Base-by-base conservation (phyloP, 345 rosid species). In the Streptanthus diversifolius region DNA sequence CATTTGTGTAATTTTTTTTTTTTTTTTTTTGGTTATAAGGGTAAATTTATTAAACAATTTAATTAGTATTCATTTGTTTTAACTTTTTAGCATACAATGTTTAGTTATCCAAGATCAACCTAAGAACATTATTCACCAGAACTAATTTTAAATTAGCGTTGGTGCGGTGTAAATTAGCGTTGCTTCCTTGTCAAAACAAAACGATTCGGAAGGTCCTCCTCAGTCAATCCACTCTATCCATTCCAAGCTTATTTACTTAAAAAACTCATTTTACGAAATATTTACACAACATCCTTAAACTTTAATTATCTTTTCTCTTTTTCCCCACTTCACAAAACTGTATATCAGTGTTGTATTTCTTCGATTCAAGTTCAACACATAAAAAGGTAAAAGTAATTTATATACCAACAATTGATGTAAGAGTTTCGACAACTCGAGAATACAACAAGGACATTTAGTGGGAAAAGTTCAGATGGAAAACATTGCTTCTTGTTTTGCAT, bases 51-150 rank as follows among this genome's bases (percentile, higher is more conserved):
- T n/a, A 33, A 19, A 18, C 29, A 45, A 47, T 64, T 51, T 24
- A 51, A 22, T 64, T 63, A 44, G 54, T 15, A 63, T 29, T 36
- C 36, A 51, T 15, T 51, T 68, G 43, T 29, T 32, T 32, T 30
- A 41, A 55, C 58, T 25, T 22, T 21, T 22, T 51, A 22, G 55
- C 30, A 51, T 12, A 24, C 57, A 52, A 7, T 52, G 57, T 52
- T 25, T 27, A 52, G 57, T 22, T 11, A 3, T 2, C 3, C 99
- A 30, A 91, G 96, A 84, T 95, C 99, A 87, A 95, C 97, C 99
- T 91, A 80, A 64, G 73, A 83, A 15, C 48, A 56, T 35, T 35
- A 21, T 24, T 18, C 52, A 55, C 36, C 56, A 74, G 37, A 73
- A 27, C 9, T 43, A 53, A 51, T 22, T 22, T 22, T 21, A n/a